These are phyloP conservation scores for Microcyclosporella mali DNA, from an alignment of 2,329 filamentous ascomycete species.

Conservation along the genomic window DNA sequence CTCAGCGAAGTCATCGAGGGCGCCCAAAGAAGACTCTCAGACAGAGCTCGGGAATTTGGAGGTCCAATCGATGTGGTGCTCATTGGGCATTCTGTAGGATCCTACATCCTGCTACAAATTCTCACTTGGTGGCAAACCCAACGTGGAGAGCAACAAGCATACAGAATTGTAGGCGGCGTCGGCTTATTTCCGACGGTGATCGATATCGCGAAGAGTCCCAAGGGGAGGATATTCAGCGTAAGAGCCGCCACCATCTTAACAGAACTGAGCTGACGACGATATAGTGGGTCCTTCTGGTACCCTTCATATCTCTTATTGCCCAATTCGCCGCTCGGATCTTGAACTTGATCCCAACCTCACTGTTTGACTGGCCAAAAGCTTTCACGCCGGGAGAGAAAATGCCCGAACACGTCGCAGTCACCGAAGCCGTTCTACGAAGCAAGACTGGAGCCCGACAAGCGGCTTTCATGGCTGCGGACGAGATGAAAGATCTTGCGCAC, in stretches of 20 bases:
- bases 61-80: conserved; percentile 29
- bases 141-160: conserved; percentile 3
- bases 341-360: conserved; percentile 33
- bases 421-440: conserved; percentile 46
- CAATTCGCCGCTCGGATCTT: conserved; percentile 39
- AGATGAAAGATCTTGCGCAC: conserved; percentile 51
- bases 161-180: conserved; percentile 28
- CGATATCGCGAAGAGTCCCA: conserved; percentile 41
- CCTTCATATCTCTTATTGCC: conserved; percentile 41
- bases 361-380: conserved; percentile 8
- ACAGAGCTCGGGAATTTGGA: conserved; percentile 7
- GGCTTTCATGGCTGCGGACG: conserved; percentile 53
- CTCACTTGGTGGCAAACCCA: conserved; percentile 18
- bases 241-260: conserved; percentile 5
- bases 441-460: conserved; percentile 44
- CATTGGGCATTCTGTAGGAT: conserved; percentile 44
- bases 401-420: conserved; percentile 40
- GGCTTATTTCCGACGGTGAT: conserved; percentile 45
- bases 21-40: conserved; percentile 39
- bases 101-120: conserved; percentile 41
- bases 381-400: conserved; percentile 10
- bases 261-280: not conserved
- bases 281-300: conserved; percentile 10
- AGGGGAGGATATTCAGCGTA: conserved; percentile 37
- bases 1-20: conserved; percentile 36